Evolutionary conservation across 768 basidiomycete species (phyloP).

Genomic region (Mycena crocata): DNA sequence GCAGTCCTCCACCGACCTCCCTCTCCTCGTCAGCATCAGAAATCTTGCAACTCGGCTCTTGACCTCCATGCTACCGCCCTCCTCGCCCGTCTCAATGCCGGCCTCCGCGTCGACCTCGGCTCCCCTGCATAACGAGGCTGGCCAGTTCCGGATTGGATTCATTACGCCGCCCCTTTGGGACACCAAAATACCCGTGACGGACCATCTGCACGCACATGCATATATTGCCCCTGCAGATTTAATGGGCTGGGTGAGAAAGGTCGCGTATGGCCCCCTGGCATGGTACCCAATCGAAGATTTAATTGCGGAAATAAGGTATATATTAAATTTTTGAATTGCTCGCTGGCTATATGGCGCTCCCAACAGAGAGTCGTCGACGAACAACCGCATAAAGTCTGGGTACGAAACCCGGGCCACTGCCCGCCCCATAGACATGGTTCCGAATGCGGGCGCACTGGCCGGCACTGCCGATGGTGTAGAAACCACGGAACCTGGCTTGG

Average conservation of each 20-base stretch:
- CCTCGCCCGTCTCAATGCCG: constrained; percentile 46
- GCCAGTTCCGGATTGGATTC: constrained; percentile 75
- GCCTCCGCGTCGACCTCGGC: constrained; percentile 44
- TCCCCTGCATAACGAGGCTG: constrained; percentile 46
- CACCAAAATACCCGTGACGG: constrained; percentile 81
- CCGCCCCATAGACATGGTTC: constrained; percentile 82
- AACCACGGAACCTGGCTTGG: constrained; percentile 64
- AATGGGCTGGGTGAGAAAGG: constrained; percentile 78
- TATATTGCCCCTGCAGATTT: constrained; percentile 74
- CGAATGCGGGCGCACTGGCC: constrained; percentile 73
- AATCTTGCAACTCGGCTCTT: constrained; percentile 70
- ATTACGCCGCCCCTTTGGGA: constrained; percentile 84
- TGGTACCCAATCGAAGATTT: constrained; percentile 85
- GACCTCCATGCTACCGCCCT: constrained; percentile 54
- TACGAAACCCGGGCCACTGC: constrained; percentile 66
- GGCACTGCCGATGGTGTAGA: constrained; percentile 76
- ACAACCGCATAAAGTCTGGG: constrained; percentile 87
- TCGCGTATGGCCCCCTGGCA: constrained; percentile 74
- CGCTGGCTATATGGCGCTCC: background rate
- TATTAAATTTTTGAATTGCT: constrained; percentile 22
- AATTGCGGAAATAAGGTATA: constrained; percentile 84
- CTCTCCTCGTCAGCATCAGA: constrained; percentile 73
- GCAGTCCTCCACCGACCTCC: constrained; percentile 81
- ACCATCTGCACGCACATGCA: constrained; percentile 84
- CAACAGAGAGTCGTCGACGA: constrained; percentile 81